phyloP scores from a whole-genome alignment of 2,329 filamentous ascomycete genomes.

The Ambrosiella beaveri region DNA sequence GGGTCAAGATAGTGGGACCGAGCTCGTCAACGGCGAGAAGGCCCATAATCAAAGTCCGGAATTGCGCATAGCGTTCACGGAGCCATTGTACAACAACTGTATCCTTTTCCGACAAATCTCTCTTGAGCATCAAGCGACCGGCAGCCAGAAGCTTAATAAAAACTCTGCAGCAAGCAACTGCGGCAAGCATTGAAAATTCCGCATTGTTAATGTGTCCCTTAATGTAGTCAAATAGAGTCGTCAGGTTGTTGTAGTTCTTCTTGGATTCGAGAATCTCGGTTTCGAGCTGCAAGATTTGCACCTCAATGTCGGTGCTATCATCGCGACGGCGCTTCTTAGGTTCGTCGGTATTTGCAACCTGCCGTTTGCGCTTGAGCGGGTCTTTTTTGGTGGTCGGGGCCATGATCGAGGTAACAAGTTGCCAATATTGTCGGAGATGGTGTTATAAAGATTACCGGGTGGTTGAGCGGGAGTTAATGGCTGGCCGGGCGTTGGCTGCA shows the following conservation, averaged over 20 bases:
- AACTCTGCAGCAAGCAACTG: constrained; percentile 68
- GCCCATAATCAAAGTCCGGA: constrained; percentile 42
- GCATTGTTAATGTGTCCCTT: constrained; percentile 31
- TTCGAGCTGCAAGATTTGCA: constrained; percentile 59
- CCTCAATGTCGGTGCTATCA: constrained; percentile 34
- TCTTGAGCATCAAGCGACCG: constrained; percentile 50
- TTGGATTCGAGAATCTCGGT: constrained; percentile 67
- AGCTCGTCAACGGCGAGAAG: constrained; percentile 45
- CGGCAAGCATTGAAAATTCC: constrained; percentile 47
- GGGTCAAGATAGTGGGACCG: constrained; percentile 54
- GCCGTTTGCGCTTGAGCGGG: constrained; percentile 35
- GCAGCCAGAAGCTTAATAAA: constrained; percentile 67
- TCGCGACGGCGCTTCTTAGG: constrained; percentile 35
- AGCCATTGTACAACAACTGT: constrained; percentile 61
- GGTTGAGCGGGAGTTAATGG: neutral
- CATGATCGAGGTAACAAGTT: constrained; percentile 5
- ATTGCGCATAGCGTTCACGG: constrained; percentile 55
- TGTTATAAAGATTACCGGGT: neutral
- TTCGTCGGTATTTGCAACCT: constrained; percentile 22
- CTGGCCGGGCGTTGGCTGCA: neutral
- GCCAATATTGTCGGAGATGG: neutral
- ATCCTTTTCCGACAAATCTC: constrained; percentile 54
- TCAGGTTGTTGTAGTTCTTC: constrained; percentile 85
- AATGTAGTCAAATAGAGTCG: constrained; percentile 43
- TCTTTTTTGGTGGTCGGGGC: constrained; percentile 10